phyloP scores from a whole-genome alignment of 257 asterid genomes.

The Perilla frutescens region DNA sequence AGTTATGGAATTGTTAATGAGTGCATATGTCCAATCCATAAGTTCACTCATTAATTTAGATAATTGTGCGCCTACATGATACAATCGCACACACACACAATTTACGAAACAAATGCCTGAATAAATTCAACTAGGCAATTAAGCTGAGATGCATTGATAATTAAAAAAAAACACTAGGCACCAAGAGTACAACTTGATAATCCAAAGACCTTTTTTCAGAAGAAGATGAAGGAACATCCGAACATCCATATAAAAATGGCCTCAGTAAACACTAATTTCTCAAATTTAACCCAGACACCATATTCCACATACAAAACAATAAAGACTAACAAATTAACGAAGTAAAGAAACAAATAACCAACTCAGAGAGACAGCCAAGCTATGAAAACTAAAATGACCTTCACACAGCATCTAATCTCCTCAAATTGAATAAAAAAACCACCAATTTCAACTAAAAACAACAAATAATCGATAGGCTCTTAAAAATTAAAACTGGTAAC shows the following conservation, averaged over 20 bases:
- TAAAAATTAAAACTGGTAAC: conserved; percentile 31
- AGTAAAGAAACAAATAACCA: conserved; percentile 23
- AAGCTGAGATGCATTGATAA: neutral
- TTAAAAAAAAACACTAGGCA: neutral
- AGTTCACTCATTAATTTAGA: neutral
- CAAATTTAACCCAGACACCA: conserved; percentile 5
- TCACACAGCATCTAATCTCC: conserved; percentile 23
- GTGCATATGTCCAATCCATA: conserved; percentile 1
- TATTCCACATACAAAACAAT: conserved; percentile 2
- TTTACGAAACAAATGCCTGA: neutral
- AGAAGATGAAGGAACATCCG: conserved; percentile 7
- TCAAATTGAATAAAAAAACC: conserved; percentile 4
- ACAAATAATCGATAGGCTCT: neutral
- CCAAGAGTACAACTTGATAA: conserved; percentile 16
- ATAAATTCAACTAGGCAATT: neutral
- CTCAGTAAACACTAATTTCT: neutral
- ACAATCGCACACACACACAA: conserved; percentile 2
- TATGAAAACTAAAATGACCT: conserved; percentile 33
- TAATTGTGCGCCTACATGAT: neutral
- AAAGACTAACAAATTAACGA: neutral
- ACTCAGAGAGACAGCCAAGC: conserved; percentile 79
- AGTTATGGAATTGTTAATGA: neutral
- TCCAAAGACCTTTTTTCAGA: conserved; percentile 1
- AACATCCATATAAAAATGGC: conserved; percentile 11
- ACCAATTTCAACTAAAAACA: conserved; percentile 7